Conservation (phyloP, 441 rosid genomes). For the Pelargonium citronellum region DNA sequence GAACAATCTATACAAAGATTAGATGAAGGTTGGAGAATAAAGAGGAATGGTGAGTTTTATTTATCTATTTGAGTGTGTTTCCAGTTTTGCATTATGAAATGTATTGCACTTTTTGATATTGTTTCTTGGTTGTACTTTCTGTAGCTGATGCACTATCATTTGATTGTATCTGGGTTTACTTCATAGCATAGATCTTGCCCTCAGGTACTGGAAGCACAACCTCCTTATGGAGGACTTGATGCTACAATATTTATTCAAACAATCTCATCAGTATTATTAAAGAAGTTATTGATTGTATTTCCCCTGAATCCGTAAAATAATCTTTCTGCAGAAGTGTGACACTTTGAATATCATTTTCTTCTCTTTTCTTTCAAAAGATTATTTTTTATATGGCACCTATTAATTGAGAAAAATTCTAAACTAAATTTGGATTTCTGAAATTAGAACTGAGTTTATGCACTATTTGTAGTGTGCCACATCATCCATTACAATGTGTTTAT, state of each 20-base stretch:
- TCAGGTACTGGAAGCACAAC: conserved; percentile 35
- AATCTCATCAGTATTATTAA: conserved; percentile 42
- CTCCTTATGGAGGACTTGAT: conserved; percentile 30
- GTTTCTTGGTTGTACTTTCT: neutral
- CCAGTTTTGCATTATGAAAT: neutral
- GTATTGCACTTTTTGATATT: neutral
- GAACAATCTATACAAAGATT: conserved; percentile 28
- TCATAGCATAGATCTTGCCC: conserved; percentile 50
- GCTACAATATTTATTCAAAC: conserved; percentile 35
- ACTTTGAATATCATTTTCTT: conserved; percentile 13
- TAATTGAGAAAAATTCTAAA: neutral
- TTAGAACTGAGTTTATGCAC: neutral
- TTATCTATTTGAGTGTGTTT: neutral
- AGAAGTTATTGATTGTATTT: conserved; percentile 54
- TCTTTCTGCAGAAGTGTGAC: conserved; percentile 51
- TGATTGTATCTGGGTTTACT: conserved; percentile 56
- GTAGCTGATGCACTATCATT: conserved; percentile 39
- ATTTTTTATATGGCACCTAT: neutral
- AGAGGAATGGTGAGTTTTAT: conserved; percentile 52
- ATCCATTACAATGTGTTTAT: neutral
- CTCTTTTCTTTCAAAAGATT: neutral
- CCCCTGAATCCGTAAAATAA: conserved; percentile 50
- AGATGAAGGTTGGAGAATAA: conserved; percentile 38
- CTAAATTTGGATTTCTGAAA: neutral
- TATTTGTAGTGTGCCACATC: neutral